Evolutionary conservation across 495 filamentous ascomycete genomes (phyloP).

Genomic region (Neurospora hispaniola): DNA sequence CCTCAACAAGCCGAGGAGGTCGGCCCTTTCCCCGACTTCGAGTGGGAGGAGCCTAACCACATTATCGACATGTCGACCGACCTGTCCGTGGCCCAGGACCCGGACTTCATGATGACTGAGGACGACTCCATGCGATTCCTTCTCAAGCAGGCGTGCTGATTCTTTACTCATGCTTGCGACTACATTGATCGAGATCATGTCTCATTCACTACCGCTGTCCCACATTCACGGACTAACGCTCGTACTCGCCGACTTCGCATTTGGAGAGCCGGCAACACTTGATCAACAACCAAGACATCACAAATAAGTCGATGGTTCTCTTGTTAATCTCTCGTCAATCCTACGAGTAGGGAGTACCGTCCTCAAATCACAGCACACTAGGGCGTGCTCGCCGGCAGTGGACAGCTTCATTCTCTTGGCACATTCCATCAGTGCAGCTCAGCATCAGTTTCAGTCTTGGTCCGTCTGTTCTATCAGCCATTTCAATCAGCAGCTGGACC

Average conservation of each 20-base stretch:
- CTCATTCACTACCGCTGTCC: too few relatives aligned
- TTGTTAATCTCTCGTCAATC: too few relatives aligned
- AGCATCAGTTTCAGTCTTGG: background rate
- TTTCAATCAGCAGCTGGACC: background rate
- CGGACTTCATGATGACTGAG: background rate
- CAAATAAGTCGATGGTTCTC: too few relatives aligned
- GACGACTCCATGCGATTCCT: background rate
- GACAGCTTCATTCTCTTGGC: background rate
- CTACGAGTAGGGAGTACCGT: too few relatives aligned
- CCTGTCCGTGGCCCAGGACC: background rate
- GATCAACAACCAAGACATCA: too few relatives aligned
- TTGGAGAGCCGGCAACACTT: too few relatives aligned
- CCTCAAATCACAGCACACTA: too few relatives aligned
- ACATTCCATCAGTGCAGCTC: background rate
- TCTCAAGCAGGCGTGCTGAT: background rate
- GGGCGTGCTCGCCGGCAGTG: background rate
- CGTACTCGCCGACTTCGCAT: too few relatives aligned
- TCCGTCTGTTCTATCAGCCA: background rate
- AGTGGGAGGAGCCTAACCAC: background rate
- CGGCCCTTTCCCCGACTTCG: background rate
- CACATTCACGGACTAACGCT: too few relatives aligned
- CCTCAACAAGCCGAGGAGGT: background rate
- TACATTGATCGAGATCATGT: too few relatives aligned
- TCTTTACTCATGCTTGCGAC: background rate
- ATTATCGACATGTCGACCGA: background rate